A percentile compares a stretch with the other conserved stretches of the same genome.
phyloP scores from a whole-genome alignment of 1,284 basidiomycete genomes.

The Moniliophthora roreri region DNA sequence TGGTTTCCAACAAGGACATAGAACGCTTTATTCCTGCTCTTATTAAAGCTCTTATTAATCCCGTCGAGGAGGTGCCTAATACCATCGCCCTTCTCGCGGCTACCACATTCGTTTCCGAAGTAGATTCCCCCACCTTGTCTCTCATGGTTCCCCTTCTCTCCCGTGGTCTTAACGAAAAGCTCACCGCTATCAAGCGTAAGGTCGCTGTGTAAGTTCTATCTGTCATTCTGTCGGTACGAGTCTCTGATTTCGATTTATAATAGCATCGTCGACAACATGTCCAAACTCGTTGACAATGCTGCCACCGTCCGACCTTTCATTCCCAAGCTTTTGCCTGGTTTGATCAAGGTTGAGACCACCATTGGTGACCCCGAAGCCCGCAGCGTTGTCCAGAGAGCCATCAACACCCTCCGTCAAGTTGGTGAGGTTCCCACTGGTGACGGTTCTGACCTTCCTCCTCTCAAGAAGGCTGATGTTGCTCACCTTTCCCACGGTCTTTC shows the following conservation, averaged over 20 bases:
- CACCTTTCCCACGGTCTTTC: conserved; percentile 68
- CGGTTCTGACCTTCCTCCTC: conserved; percentile 85
- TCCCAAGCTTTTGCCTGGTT: conserved; percentile 91
- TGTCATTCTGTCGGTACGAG: conserved; percentile 14
- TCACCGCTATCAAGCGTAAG: conserved; percentile 95
- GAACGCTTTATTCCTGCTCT: conserved; percentile 98
- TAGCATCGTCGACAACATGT: conserved; percentile 96
- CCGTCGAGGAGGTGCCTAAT: conserved; percentile 98
- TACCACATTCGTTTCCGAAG: conserved; percentile 99
- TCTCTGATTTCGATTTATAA: conserved; percentile 18
- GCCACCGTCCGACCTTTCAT: conserved; percentile 96
- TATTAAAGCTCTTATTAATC: conserved; percentile 97
- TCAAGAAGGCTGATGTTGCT: conserved; percentile 73
- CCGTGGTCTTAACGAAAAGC: conserved; percentile 94
- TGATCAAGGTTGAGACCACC: conserved; percentile 90
- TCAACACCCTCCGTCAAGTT: conserved; percentile 90
- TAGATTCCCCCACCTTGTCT: conserved; percentile 98
- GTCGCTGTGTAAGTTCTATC: conserved; percentile 77
- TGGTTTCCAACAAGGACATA: conserved; percentile 99
- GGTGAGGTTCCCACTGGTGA: conserved; percentile 86
- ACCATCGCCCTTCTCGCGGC: conserved; percentile 96
- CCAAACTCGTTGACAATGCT: conserved; percentile 96
- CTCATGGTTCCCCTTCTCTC: conserved; percentile 98
- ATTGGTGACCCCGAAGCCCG: conserved; percentile 97
- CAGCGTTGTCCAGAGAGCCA: conserved; percentile 84